These are phyloP conservation scores for Erythrophleum fordii DNA, from an alignment of 306 rosid genomes.

Conservation along the genomic window DNA sequence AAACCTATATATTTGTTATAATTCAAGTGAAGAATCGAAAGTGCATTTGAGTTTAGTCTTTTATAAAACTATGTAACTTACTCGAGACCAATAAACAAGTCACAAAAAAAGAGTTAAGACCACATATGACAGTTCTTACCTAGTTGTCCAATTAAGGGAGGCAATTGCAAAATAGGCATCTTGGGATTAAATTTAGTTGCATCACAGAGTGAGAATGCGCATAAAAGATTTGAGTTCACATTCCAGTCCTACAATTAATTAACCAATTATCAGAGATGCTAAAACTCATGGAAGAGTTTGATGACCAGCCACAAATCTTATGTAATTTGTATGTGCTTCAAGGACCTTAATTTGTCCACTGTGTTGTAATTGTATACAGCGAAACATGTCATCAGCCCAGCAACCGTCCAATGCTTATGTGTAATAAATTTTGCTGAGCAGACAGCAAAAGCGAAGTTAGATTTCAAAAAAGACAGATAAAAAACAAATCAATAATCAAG, in stretches of 20 bases:
- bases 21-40: too few species aligned
- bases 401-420: too few species aligned
- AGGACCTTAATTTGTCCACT: not conserved
- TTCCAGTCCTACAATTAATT: not conserved
- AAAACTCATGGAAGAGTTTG: not conserved
- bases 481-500: too few species aligned
- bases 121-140: constrained; percentile 40
- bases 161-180: constrained; percentile 72
- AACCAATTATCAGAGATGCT: not conserved
- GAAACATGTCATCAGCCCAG: not conserved
- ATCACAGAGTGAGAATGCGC: constrained; percentile 32
- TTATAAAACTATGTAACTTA: constrained; percentile 20
- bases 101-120: not conserved
- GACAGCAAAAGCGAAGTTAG: not conserved
- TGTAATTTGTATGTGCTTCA: not conserved
- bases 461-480: not conserved
- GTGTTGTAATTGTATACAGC: not conserved
- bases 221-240: not conserved
- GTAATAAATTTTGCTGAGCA: not conserved
- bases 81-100: not conserved
- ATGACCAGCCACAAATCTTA: not conserved
- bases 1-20: too few species aligned
- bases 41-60: too few species aligned
- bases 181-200: constrained; percentile 71
- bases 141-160: constrained; percentile 69